Evolutionary conservation across 169 alveolate species (phyloP), one percentile per base, ranked within the genome.

Genomic region (Neospora caninum): DNA sequence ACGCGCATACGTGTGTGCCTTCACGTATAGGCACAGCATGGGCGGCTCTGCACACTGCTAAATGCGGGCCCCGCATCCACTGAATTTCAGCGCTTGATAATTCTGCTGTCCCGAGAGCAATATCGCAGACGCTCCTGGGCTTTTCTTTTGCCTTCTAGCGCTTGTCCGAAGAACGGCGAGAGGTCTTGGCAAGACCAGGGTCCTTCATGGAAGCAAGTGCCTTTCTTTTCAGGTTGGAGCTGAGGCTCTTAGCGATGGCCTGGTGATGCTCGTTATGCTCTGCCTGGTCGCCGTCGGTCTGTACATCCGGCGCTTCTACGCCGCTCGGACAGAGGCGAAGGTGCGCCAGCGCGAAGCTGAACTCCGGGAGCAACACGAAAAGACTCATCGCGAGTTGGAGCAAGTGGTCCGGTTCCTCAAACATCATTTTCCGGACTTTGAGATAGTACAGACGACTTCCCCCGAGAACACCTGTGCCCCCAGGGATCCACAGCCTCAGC

Each of bases 251-350:
- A 82, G 89, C 89, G 89, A 82, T 41, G 89, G 69, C 64, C 58
- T 82, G 67, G 89, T 82, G 64, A 82, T 82, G 89, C 67, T 82
- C 39, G 89, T 82, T 6, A 82, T 82, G 89, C 89, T 82, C 27
- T 82, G 89, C 25, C 89, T 82, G 41, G 89, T 82, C 25, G 64
- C 89, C 13, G 89, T 82, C 31, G 89, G 89, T 29, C 36, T 82
- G 41, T 82, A 38, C 64, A 82, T 82, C 36, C 89, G 89, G 64
- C 89, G 89, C 7, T 41, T 82, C 10, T 82, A 82, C 41, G 89
- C 89, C 39, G 53, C 89, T 0, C 89, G 89, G 16, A 4, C 67
- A 10, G 89, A 82, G 89, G 64, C 67, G 69, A 38, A 42, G 38
- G 89, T 38, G 67, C 64, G 89, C 13, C 89, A 41, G 69, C 89